Percentiles rank a stretch among this genome's conserved stretches.
These are phyloP conservation scores for Coemansia sp. DNA, from an alignment of 371 early-diverging fungal species.

Conservation along the genomic window DNA sequence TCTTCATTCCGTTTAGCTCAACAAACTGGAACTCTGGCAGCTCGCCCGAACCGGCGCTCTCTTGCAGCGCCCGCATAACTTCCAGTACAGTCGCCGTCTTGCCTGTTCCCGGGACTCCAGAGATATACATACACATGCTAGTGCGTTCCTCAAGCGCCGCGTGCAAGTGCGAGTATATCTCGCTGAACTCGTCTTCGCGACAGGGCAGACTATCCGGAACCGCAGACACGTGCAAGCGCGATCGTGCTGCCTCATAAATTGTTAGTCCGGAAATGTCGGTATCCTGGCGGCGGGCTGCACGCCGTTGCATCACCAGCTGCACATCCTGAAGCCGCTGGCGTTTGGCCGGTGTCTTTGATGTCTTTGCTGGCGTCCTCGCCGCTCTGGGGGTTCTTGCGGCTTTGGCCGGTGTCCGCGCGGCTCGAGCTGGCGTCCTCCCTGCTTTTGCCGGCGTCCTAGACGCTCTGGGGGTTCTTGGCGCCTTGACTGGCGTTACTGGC, in stretches of 20 bases:
- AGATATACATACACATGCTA: conserved; percentile 87
- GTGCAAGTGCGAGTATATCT: conserved; percentile 69
- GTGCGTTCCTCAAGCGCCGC: conserved; percentile 72
- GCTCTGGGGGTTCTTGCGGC: conserved; percentile 10
- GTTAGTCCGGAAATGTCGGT: conserved; percentile 14
- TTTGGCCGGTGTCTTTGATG: too few species aligned
- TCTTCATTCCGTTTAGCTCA: conserved; percentile 95
- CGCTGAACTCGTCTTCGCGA: conserved; percentile 84
- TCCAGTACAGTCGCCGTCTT: conserved; percentile 95
- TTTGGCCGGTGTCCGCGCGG: too few species aligned
- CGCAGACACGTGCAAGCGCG: conserved; percentile 81
- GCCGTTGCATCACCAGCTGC: conserved; percentile 29
- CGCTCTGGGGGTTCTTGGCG: too few species aligned
- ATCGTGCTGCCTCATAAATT: conserved; percentile 67
- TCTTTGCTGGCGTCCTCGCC: conserved; percentile 15
- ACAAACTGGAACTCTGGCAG: conserved; percentile 77
- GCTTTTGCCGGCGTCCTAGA: background rate
- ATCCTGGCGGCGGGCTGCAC: conserved; percentile 8
- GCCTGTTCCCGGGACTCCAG: conserved; percentile 98
- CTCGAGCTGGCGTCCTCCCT: background rate
- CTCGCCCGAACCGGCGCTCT: conserved; percentile 63
- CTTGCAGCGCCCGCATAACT: conserved; percentile 75
- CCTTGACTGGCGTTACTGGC: too few species aligned
- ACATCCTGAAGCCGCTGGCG: conserved; percentile 27
- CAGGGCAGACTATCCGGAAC: conserved; percentile 89